These are phyloP conservation scores for Streptanthus diversifolius DNA, from an alignment of 345 rosid genomes.

Conservation along the genomic window DNA sequence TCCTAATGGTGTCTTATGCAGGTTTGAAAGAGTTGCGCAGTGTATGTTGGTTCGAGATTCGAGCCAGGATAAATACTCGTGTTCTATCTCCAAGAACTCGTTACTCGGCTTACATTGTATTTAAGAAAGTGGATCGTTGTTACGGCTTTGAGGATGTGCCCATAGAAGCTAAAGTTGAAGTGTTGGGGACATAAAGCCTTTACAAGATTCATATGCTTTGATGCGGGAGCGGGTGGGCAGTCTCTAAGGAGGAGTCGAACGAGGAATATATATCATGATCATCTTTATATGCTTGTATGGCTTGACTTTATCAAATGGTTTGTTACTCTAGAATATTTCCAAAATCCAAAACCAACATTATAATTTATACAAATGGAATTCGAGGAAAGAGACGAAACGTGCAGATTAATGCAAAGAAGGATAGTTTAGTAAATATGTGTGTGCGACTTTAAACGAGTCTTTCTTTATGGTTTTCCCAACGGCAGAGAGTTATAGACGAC, in stretches of 20 bases:
- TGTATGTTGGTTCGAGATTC: background rate
- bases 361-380: no score
- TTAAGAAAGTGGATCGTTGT: background rate
- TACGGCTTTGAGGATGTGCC: background rate
- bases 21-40: background rate
- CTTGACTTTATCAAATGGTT: no score
- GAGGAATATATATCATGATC: background rate
- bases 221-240: background rate
- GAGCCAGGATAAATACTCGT: background rate
- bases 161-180: constrained; percentile 20
- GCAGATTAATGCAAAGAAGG: no score
- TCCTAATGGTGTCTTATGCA: no score
- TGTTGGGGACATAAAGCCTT: constrained; percentile 1
- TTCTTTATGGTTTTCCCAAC: background rate
- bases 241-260: background rate
- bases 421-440: background rate
- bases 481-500: background rate
- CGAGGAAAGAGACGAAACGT: no score
- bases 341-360: no score
- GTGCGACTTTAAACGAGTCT: background rate
- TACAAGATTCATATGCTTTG: constrained; percentile 9
- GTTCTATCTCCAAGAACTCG: constrained; percentile 2
- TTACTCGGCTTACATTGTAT: constrained; percentile 23
- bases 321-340: no score
- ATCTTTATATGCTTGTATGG: no score